Base-by-base conservation (phyloP, 768 basidiomycete genomes). In the Podaxis pistillaris region DNA sequence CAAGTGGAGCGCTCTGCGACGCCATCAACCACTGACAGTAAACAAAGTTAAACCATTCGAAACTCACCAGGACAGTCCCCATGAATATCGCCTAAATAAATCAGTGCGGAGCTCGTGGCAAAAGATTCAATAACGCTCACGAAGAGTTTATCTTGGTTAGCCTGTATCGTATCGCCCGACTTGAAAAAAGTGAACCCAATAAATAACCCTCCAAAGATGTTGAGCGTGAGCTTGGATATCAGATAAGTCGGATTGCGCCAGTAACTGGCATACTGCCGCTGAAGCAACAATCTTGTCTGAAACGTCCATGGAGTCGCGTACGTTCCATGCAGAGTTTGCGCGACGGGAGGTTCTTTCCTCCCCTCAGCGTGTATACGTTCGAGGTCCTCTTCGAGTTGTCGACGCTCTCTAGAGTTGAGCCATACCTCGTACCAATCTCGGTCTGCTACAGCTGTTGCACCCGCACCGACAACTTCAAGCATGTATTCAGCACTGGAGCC, bases 401-500 rank as follows among this genome's bases (percentile, higher is more conserved):
- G 65, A 51, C 68, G 71, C 62, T 79, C 75, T 2, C 72, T 67
- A 6, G 78, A 80, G 37, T 79, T 70, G n/a, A 71, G 53, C 83
- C 80, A 86, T 1, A 76, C 68, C 37, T 82, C 73, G 57, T 79
- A 78, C 86, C 91, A 92, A 65, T 92, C 81, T 11, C 70, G 71
- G 2, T 73, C 65, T 36, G 74, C 80, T 26, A 80, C 74, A 0
- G 86, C 83, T 2, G 86, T 85, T 2, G 86, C 84, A 6, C 90
- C 89, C 17, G 90, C 89, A 6, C 90, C 90, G 58, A 91, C 89
- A 11, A 85, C 86, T 55, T 88, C 86, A 24, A 91, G 79, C 76
- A 87, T 86, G 62, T 79, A 86, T 62, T 86, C 85, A 13, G 86
- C 85, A 4, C 85, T 86, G 50, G 51, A 17, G 56, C 76, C 77